These are phyloP conservation scores for Hypoxylon subgilvum DNA, from an alignment of 495 filamentous ascomycete species.

Conservation along the genomic window DNA sequence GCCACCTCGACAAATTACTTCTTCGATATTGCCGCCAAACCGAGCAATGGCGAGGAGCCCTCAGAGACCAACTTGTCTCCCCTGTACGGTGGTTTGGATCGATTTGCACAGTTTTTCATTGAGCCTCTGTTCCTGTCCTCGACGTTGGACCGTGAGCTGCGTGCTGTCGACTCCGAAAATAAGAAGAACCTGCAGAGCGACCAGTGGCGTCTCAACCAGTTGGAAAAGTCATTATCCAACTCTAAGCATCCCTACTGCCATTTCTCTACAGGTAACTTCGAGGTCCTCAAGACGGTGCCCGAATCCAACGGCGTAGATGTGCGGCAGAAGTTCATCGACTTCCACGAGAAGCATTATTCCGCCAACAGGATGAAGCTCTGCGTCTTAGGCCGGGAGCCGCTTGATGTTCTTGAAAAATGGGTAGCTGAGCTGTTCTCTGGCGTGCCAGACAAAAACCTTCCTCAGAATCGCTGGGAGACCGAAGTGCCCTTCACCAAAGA, in stretches of 20 bases:
- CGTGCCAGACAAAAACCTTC: conserved; percentile 83
- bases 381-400: conserved; percentile 82
- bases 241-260: conserved; percentile 91
- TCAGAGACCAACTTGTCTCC: conserved; percentile 68
- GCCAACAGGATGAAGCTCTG: conserved; percentile 97
- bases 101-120: conserved; percentile 98
- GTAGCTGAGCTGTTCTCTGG: conserved; percentile 82
- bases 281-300: conserved; percentile 85
- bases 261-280: conserved; percentile 92
- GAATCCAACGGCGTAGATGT: conserved; percentile 84
- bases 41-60: conserved; percentile 59
- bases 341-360: conserved; percentile 89
- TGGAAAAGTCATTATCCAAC: conserved; percentile 90
- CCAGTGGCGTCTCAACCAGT: conserved; percentile 87
- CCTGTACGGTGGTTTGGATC: conserved; percentile 86
- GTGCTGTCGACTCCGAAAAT: conserved; percentile 96
- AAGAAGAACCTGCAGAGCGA: conserved; percentile 99
- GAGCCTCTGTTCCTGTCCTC: conserved; percentile 86
- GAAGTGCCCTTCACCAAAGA: conserved; percentile 70
- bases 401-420: conserved; percentile 90
- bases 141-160: conserved; percentile 89
- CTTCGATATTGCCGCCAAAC: conserved; percentile 87
- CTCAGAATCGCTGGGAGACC: conserved; percentile 80
- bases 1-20: conserved; percentile 96
- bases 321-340: conserved; percentile 91